Base-by-base conservation (phyloP, 1,284 basidiomycete species). In the Tilletia setariae region DNA sequence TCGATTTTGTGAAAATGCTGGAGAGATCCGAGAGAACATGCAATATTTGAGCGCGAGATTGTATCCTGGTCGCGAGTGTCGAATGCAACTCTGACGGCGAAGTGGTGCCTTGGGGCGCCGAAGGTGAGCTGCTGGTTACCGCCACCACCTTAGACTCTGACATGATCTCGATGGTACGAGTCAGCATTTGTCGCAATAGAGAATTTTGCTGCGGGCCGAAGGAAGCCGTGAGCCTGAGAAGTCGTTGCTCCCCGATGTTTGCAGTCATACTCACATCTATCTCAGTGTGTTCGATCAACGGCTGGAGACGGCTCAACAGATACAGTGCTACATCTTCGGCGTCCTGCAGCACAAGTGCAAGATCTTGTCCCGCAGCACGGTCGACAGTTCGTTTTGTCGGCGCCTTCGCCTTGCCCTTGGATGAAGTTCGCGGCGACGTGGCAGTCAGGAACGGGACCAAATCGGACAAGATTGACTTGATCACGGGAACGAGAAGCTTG, bases 401-500 rank as follows among this genome's bases (percentile, higher is more conserved):
- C 1, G 7, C 28, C 15, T 13, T 30, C 11, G 1, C 30, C 15
- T 61, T 61, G 25, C 19, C 28, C 28, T 30, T 19, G 8, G 30
- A 30, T 28, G n/a, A 9, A 28, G 4, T n/a, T 59, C 15, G 28
- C 8, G 56, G 56, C 9, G 56, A 30, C 8, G 28, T 3, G 28
- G 28, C 28, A n/a, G 56, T 61, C 9, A 61, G 28, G 56, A 61
- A 61, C 9, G 56, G 56, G 30, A 61, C 56, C 8, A 61, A 16
- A 30, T 61, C 56, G 56, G 56, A 11, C 1, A 61, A 61, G 28
- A 61, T 25, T 16, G 56, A 61, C 21, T 35, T 25, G 32, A 61
- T 32, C 28, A 61, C 56, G 56, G 56, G 56, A 19, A 61, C 35
- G 3, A 61, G 56, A 35, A 61, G 56, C 28, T 40, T 32, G 28